Conservation (phyloP, 371 early-diverging fungal species). For the Mortierella sp. region DNA sequence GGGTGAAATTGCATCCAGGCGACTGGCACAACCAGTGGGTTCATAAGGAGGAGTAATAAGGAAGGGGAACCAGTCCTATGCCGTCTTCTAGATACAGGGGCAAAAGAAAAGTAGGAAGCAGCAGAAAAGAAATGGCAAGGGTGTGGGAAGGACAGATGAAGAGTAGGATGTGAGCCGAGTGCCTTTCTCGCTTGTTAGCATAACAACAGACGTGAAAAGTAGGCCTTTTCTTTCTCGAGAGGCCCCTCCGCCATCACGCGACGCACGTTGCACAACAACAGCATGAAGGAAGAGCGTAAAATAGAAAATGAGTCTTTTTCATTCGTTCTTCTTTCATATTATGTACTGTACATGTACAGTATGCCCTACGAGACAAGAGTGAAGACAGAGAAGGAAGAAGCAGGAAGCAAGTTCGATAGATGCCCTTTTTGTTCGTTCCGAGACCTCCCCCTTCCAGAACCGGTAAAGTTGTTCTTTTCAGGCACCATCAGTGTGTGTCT, state of each 20-base stretch:
- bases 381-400: background rate
- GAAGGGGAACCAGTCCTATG: background rate
- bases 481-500: background rate
- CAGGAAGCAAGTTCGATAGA: background rate
- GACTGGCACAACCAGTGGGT: background rate
- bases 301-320: background rate
- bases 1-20: background rate
- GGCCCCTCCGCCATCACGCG: slow-evolving; percentile 6
- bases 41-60: background rate
- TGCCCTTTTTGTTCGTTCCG: background rate
- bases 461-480: background rate
- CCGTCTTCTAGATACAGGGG: background rate
- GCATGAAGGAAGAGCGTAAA: background rate
- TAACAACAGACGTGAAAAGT: too few species aligned
- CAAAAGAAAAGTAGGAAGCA: background rate
- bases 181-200: too few species aligned
- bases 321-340: background rate
- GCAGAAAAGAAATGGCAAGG: background rate
- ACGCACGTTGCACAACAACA: background rate
- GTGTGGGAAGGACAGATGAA: background rate
- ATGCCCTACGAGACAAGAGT: background rate
- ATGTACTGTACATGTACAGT: too few species aligned
- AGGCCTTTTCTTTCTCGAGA: background rate
- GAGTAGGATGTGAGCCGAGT: background rate
- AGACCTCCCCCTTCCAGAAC: background rate